Evolutionary conservation across 192 early-diverging fungal species (phyloP).

Genomic region (Allomyces javanicus): DNA sequence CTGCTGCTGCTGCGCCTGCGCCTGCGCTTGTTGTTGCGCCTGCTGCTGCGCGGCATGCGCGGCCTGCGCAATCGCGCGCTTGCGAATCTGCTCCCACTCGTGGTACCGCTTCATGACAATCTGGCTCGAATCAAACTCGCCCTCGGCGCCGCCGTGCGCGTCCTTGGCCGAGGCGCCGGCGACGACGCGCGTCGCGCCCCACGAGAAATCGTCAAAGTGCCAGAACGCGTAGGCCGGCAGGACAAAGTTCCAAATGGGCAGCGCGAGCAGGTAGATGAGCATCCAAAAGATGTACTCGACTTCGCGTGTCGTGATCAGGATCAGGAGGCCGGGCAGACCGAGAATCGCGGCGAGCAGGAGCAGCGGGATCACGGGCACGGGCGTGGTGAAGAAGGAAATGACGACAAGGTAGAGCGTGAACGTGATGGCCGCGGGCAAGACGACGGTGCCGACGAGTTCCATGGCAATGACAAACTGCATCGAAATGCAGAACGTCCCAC

Average conservation of each 20-base stretch:
- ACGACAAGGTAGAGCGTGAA: conserved; percentile 72
- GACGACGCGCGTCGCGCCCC: conserved; percentile 60
- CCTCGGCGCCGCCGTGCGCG: conserved; percentile 39
- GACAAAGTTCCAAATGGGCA: conserved; percentile 67
- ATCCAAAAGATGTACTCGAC: conserved; percentile 66
- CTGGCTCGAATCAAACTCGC: conserved; percentile 47
- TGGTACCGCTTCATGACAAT: conserved; percentile 62
- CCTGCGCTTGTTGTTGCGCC: not conserved
- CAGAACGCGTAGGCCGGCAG: conserved; percentile 59
- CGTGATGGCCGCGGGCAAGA: conserved; percentile 72
- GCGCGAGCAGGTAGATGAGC: conserved; percentile 48
- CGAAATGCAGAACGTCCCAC: conserved; percentile 71
- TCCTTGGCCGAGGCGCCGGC: conserved; percentile 34
- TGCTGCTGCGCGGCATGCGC: not conserved
- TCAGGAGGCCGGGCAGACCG: conserved; percentile 56
- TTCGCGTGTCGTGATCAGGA: conserved; percentile 61
- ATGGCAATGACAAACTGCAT: conserved; percentile 96
- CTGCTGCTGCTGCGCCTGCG: too few relatives aligned
- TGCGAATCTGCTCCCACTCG: conserved; percentile 34
- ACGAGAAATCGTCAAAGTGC: conserved; percentile 77
- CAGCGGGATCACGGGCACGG: conserved; percentile 36
- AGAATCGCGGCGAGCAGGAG: conserved; percentile 47
- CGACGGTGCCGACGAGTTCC: conserved; percentile 80
- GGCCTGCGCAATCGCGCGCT: too few relatives aligned
- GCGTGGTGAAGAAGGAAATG: conserved; percentile 29